Evolutionary conservation across 169 alveolate species (phyloP), one percentile per base, ranked within the genome.

Genomic region (Eimeria mitis): DNA sequence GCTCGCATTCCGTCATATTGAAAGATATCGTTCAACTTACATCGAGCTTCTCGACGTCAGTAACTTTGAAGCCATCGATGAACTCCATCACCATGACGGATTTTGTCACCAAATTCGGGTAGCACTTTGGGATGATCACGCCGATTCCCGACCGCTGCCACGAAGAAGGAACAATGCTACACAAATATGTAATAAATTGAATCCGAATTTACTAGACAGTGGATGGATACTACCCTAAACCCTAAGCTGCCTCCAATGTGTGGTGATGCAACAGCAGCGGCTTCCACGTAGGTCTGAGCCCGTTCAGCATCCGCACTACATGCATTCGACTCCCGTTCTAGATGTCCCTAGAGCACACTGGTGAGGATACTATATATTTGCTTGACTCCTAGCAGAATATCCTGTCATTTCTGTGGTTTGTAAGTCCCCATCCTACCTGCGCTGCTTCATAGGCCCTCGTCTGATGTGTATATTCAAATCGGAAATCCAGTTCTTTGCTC

Each of bases 21-120:
- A 56, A 49, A 4, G 73, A 83, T 13, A 61, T 23, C 54, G n/a
- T 44, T 71, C 97, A 96, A 89, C 98, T 85, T 61, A 96, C 97
- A 81, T 95, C 95, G 61, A 97, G 83, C 94, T 89, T 96, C 52
- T 89, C 96, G 42, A 89, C 87, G 87, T 98, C 99, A 11, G 99
- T 98, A 91, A 98, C 97, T 88, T 98, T 98, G 96, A 98, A 97
- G 34, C 99, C 98, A 65, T 98, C 97, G 49, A 98, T 97, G 97
- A 91, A 98, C 95, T 98, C 99, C 99, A 98, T 98, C 75, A 98
- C 98, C 83, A 98, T 91, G 23, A 98, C 98, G 61, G 97, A 96
- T 71, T 97, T 92, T 31, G 98, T 92, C 40, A 98, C 95, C 95
- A 97, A 96, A 52, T 98, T 96, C 75, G 98, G 96, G 95, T 97